These are phyloP conservation scores for Tylopilus subfusipes DNA, from an alignment of 768 basidiomycete species.

Conservation along the genomic window DNA sequence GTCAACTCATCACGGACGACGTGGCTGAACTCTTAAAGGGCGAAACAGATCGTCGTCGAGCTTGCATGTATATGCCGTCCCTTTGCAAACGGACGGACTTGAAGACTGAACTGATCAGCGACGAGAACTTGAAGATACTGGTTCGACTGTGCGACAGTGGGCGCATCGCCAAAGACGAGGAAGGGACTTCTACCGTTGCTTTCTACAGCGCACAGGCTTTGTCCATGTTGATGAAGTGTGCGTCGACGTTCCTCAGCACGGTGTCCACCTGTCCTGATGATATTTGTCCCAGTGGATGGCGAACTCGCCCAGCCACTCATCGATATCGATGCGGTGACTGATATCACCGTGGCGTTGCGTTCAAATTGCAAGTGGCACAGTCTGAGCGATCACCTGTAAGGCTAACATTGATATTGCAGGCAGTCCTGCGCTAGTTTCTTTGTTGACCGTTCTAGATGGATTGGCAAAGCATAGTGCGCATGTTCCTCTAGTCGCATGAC, in stretches of 20 bases:
- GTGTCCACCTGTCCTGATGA: neutral
- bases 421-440: slow-evolving; percentile 20
- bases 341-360: slow-evolving; percentile 15
- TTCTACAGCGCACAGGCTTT: slow-evolving; percentile 28
- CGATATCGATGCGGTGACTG: slow-evolving; percentile 14
- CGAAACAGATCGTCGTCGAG: slow-evolving; percentile 12
- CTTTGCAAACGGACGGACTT: slow-evolving; percentile 23
- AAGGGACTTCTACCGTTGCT: slow-evolving; percentile 16
- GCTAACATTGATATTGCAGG: slow-evolving; percentile 13
- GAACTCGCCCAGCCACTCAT: slow-evolving; percentile 14
- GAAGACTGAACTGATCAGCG: slow-evolving; percentile 9
- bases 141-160: slow-evolving; percentile 17
- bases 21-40: slow-evolving; percentile 16
- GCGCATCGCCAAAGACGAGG: slow-evolving; percentile 6
- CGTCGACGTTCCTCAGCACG: neutral
- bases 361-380: slow-evolving; percentile 12
- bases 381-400: neutral
- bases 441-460: slow-evolving; percentile 18
- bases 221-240: slow-evolving; percentile 25
- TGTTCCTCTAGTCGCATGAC: neutral
- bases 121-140: slow-evolving; percentile 18
- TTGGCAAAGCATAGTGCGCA: slow-evolving; percentile 15
- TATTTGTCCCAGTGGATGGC: slow-evolving; percentile 11
- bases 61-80: slow-evolving; percentile 28
- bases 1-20: slow-evolving; percentile 5